These are phyloP conservation scores for Chloranthus sessilifolius DNA, from an alignment of 164 flowering plant genomes.

Conservation along the genomic window DNA sequence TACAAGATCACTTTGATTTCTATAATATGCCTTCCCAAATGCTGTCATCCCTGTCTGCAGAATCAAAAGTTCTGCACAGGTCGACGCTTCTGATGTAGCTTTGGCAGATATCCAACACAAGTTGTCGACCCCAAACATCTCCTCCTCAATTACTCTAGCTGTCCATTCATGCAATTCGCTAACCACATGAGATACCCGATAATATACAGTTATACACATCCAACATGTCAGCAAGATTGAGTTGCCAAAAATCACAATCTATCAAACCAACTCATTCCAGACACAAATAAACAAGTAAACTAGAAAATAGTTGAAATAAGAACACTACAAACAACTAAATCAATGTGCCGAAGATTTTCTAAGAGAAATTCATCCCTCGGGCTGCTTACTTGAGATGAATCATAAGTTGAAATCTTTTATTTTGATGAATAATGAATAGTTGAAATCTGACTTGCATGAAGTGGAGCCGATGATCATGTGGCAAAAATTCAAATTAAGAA, in stretches of 20 bases:
- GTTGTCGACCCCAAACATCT: constrained; percentile 90
- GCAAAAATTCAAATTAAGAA: too few relatives aligned
- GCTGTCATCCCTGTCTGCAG: constrained; percentile 97
- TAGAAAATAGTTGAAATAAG: too few relatives aligned
- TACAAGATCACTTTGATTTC: constrained; percentile 73
- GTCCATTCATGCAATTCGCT: constrained; percentile 19
- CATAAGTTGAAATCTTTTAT: too few relatives aligned
- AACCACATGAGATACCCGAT: too few relatives aligned
- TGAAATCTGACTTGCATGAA: too few relatives aligned
- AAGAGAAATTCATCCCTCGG: too few relatives aligned
- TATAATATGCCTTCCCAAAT: constrained; percentile 84
- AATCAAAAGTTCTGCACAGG: constrained; percentile 65
- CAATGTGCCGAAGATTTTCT: too few relatives aligned
- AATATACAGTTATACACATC: not conserved
- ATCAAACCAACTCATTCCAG: not conserved
- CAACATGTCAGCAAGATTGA: not conserved
- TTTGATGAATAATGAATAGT: too few relatives aligned
- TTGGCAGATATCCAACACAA: constrained; percentile 92
- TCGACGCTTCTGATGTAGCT: constrained; percentile 76
- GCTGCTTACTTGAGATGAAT: too few relatives aligned
- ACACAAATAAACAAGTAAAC: not conserved
- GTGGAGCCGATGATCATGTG: too few relatives aligned
- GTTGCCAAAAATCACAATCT: not conserved
- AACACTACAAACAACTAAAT: too few relatives aligned
- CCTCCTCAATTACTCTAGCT: constrained; percentile 97